Percentiles rank a stretch among this genome's conserved stretches.
phyloP scores from a whole-genome alignment of 768 basidiomycete species.

The Tylopilus sp. region DNA sequence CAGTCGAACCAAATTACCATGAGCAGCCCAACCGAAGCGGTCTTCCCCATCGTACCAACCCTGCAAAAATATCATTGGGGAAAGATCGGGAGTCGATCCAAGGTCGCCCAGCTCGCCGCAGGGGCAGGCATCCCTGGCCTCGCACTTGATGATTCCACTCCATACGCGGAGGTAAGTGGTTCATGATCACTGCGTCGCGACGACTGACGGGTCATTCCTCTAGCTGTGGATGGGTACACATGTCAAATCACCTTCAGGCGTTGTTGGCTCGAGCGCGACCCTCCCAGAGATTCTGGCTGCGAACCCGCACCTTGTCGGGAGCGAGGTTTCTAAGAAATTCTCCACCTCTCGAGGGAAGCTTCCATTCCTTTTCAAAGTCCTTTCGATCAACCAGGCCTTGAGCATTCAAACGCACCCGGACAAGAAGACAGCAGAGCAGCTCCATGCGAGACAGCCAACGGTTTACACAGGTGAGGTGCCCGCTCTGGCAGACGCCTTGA shows the following conservation, averaged over 20 bases:
- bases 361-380: conserved; percentile 90
- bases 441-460: conserved; percentile 67
- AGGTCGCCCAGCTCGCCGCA: conserved; percentile 82
- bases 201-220: conserved; percentile 3
- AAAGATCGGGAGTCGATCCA: conserved; percentile 71
- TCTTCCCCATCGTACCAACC: conserved; percentile 83
- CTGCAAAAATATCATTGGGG: conserved; percentile 96
- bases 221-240: conserved; percentile 99
- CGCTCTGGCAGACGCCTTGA: not conserved
- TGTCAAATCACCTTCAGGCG: conserved; percentile 61
- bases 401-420: conserved; percentile 93
- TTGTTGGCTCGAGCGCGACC: conserved; percentile 43
- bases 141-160: conserved; percentile 60
- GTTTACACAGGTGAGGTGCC: conserved; percentile 80
- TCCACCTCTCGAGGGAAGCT: conserved; percentile 61
- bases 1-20: conserved; percentile 15
- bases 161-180: conserved; percentile 86
- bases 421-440: conserved; percentile 69
- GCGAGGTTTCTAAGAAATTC: conserved; percentile 51
- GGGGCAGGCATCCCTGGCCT: conserved; percentile 63
- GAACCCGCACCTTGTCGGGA: conserved; percentile 69
- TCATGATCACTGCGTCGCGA: not conserved
- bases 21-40: conserved; percentile 30
- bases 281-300: conserved; percentile 61
- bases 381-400: conserved; percentile 84